These are phyloP conservation scores for Rhizophagus prolifer DNA, from an alignment of 192 early-diverging fungal genomes.

Conservation along the genomic window DNA sequence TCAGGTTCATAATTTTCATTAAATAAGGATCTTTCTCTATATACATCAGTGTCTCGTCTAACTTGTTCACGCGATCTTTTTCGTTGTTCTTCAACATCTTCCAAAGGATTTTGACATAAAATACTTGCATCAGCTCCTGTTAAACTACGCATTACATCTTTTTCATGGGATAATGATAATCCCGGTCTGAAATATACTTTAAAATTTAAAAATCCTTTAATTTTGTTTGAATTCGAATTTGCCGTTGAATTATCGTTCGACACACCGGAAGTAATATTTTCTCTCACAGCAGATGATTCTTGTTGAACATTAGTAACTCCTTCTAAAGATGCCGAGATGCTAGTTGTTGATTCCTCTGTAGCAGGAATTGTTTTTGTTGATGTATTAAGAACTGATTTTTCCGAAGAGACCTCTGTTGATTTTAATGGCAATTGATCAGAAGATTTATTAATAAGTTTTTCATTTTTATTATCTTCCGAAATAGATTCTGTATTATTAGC, in stretches of 20 bases:
- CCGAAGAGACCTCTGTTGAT: not conserved
- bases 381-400: not conserved
- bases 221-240: not conserved
- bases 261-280: not conserved
- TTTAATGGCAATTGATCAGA: not conserved
- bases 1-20: not conserved
- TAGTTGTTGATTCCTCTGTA: not conserved
- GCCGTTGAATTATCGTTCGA: not conserved
- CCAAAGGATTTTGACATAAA: slow-evolving; percentile 2
- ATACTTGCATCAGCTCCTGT: slow-evolving; percentile 7
- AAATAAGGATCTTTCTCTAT: not conserved
- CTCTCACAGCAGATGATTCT: not conserved
- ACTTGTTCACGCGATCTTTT: not conserved
- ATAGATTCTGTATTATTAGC: not conserved
- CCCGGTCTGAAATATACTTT: slow-evolving; percentile 9
- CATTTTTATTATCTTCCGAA: not conserved
- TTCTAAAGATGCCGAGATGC: not conserved
- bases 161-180: not conserved
- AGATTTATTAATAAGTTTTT: not conserved
- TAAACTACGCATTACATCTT: not conserved
- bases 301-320: not conserved
- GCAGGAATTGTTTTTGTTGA: too few relatives aligned
- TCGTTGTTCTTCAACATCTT: not conserved
- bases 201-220: not conserved
- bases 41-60: not conserved